Base-by-base conservation (phyloP, 163 green algal genomes). In the Trebouxiophyceae sp. region DNA sequence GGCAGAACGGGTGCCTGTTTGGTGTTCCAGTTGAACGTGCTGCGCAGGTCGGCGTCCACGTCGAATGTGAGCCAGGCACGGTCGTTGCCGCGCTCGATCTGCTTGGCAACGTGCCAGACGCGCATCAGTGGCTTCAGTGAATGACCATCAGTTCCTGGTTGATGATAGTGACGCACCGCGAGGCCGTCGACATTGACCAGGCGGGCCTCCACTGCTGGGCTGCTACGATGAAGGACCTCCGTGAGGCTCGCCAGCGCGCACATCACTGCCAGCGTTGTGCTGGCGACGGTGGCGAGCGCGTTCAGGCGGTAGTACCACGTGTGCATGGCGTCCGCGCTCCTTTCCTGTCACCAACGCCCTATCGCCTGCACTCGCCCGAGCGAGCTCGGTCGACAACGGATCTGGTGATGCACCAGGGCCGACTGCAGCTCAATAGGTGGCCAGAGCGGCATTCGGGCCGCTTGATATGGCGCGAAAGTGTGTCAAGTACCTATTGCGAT, bases 1-100 rank as follows among this genome's bases (percentile, higher is more conserved):
- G 69, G 24, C 4, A 46, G 65, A 29, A 85, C 70, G 50, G 87
- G 87, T 4, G 90, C 69, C 81, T 95, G 87, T 76, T 95, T 95
- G 0, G 87, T 95, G 75, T 96, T 96, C 90, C 90, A 96, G 55
- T 62, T 87, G 66, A 93, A 95, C n/a, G 81, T 63, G 50, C 70
- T 83, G 33, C 70, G 57, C 54, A 95, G 73, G 72, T 96, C 90
- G 2, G 74, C 77, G 7, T 87, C 64, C 26, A 95, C 30, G 47
- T 86, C 66, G 16, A 96, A 72, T 5, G 74, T 74, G 0, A 93
- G 29, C n/a, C 81, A 76, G 20, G 84, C 88, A 77, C 93, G 81
- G 34, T 81, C 74, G 27, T 65, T 32, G 1, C 69, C 67, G 59
- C 61, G 63, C 33, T 80, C 66, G 26, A 45, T 61, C 32, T 81